phyloP scores from a whole-genome alignment of 176 grass and related monocot species.

The Musa beccarii region DNA sequence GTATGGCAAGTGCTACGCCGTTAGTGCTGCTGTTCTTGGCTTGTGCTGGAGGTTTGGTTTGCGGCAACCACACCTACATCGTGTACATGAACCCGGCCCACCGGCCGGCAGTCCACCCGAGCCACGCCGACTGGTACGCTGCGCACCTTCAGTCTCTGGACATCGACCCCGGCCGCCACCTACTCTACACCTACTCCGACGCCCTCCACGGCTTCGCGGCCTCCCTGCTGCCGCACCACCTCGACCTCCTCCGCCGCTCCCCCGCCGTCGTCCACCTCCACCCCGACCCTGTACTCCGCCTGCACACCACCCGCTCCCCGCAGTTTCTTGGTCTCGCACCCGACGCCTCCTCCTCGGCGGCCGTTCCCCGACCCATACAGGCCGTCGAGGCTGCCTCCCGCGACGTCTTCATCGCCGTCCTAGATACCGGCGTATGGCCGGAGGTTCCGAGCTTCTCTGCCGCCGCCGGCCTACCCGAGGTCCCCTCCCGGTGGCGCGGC shows the following conservation, averaged over 20 bases:
- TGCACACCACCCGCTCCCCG: conserved; percentile 76
- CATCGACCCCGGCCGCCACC: conserved; percentile 49
- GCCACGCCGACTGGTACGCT: conserved; percentile 50
- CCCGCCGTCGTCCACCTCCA: conserved; percentile 57
- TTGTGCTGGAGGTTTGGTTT: conserved; percentile 10
- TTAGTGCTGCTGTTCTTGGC: not conserved
- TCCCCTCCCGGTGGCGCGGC: conserved; percentile 62
- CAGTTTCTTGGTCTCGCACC: conserved; percentile 61
- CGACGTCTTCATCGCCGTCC: conserved; percentile 74
- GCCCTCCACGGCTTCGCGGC: conserved; percentile 67
- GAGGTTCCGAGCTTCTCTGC: conserved; percentile 60
- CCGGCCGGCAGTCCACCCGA: conserved; percentile 44
- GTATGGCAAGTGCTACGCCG: not conserved
- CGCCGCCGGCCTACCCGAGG: conserved; percentile 35
- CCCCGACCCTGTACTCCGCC: conserved; percentile 46
- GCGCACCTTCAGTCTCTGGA: conserved; percentile 66
- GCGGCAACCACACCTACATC: conserved; percentile 53
- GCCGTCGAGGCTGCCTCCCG: conserved; percentile 47
- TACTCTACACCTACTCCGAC: conserved; percentile 81
- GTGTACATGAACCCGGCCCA: conserved; percentile 78
- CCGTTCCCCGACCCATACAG: conserved; percentile 16
- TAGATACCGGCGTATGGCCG: conserved; percentile 92
- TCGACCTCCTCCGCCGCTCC: conserved; percentile 48
- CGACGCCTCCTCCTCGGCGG: conserved; percentile 30
- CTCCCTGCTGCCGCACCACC: conserved; percentile 41